Conservation (phyloP, 768 basidiomycete genomes). For the Rubroboletus pulcherrimus region DNA sequence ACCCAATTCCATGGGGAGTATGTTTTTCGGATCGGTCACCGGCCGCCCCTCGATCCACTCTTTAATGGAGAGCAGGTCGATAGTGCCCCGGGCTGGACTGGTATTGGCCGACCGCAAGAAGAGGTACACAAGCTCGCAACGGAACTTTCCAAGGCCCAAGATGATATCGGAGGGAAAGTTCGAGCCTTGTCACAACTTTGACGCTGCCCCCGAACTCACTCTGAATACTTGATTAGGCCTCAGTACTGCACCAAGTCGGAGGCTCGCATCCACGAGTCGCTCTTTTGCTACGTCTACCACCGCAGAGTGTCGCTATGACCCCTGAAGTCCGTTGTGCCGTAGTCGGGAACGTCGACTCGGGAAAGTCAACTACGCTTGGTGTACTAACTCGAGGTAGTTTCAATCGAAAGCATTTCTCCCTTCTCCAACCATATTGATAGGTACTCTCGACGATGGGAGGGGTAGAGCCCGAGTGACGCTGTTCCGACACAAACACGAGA, state of each 20-base stretch:
- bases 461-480: constrained; percentile 81
- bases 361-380: constrained; percentile 92
- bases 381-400: constrained; percentile 84
- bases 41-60: constrained; percentile 54
- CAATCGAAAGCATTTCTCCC: constrained; percentile 18
- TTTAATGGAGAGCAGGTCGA: constrained; percentile 49
- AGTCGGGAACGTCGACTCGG: constrained; percentile 92
- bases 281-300: constrained; percentile 69
- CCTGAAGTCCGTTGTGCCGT: constrained; percentile 95
- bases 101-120: constrained; percentile 44
- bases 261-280: constrained; percentile 51
- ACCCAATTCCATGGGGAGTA: constrained; percentile 72
- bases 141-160: constrained; percentile 47
- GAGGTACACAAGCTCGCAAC: constrained; percentile 48
- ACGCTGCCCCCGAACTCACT: not conserved
- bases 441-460: constrained; percentile 76
- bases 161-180: constrained; percentile 82
- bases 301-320: constrained; percentile 69
- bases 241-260: constrained; percentile 48
- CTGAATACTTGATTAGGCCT: constrained; percentile 39
- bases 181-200: constrained; percentile 1
- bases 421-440: constrained; percentile 33
- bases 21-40: constrained; percentile 67
- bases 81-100: constrained; percentile 52
- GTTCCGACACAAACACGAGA: constrained; percentile 96